Percentiles rank a stretch among this genome's conserved stretches.
These are phyloP conservation scores for Telfairia occidentalis DNA, from an alignment of 331 rosid genomes.

Conservation along the genomic window DNA sequence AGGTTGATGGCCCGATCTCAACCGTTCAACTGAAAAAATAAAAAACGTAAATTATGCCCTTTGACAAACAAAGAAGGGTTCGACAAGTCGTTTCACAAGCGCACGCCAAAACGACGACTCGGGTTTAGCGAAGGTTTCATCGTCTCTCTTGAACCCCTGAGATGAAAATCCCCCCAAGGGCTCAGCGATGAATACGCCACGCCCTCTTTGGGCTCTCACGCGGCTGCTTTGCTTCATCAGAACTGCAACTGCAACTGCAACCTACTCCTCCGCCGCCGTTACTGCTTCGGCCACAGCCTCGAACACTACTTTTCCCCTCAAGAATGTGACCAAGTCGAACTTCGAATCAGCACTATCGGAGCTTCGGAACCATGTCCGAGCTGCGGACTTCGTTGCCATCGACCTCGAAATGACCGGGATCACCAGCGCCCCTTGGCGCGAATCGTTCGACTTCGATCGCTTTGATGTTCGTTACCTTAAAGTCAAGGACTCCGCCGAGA, in stretches of 20 bases:
- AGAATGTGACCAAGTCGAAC: conserved; percentile 67
- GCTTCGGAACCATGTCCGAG: conserved; percentile 53
- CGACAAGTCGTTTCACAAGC: background rate
- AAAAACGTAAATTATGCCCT: no score
- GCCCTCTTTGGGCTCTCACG: conserved; percentile 27
- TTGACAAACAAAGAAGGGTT: no score
- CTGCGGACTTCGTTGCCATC: conserved; percentile 80
- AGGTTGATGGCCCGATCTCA: no score
- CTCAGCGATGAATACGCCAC: conserved; percentile 35
- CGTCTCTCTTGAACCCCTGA: conserved; percentile 19
- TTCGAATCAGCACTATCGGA: conserved; percentile 54
- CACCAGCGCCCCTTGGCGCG: conserved; percentile 94
- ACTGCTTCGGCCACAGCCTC: conserved; percentile 11
- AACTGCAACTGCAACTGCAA: background rate
- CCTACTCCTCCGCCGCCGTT: conserved; percentile 9
- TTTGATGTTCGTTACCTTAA: conserved; percentile 76
- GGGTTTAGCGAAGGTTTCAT: background rate
- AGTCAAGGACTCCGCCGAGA: conserved; percentile 75
- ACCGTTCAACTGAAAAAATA: no score
- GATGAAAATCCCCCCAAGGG: background rate
- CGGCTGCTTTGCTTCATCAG: conserved; percentile 26
- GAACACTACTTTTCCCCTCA: conserved; percentile 39
- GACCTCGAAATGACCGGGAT: conserved; percentile 95
- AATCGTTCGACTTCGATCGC: conserved; percentile 66
- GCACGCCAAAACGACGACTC: background rate